Evolutionary conservation across 2,329 filamentous ascomycete species (phyloP).

Genomic region (Purpureocillium lavendulum): DNA sequence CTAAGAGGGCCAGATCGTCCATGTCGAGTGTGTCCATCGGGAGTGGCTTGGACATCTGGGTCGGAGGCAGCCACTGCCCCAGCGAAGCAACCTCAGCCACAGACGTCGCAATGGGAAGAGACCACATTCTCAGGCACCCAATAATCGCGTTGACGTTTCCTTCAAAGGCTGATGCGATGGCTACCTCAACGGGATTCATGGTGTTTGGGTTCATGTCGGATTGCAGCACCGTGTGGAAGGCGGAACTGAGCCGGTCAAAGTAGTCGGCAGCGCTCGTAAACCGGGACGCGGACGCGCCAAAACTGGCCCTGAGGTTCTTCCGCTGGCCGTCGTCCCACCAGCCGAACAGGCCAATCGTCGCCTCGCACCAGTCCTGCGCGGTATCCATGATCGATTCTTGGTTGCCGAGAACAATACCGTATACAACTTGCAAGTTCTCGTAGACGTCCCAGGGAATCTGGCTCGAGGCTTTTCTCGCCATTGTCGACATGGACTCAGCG

Average conservation of each 20-base stretch:
- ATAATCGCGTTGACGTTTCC: slow-evolving; percentile 72
- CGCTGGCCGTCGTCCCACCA: slow-evolving; percentile 79
- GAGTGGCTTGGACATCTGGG: slow-evolving; percentile 31
- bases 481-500: slow-evolving; percentile 49
- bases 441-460: slow-evolving; percentile 87
- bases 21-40: slow-evolving; percentile 63
- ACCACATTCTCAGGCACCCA: slow-evolving; percentile 69
- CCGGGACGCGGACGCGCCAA: slow-evolving; percentile 27
- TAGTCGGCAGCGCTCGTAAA: slow-evolving; percentile 58
- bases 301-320: slow-evolving; percentile 27
- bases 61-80: slow-evolving; percentile 67
- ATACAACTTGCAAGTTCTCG: slow-evolving; percentile 72
- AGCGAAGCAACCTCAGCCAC: slow-evolving; percentile 78
- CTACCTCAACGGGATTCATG: slow-evolving; percentile 69
- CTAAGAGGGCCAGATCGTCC: slow-evolving; percentile 79
- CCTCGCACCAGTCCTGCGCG: slow-evolving; percentile 88
- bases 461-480: slow-evolving; percentile 72
- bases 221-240: slow-evolving; percentile 60
- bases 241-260: slow-evolving; percentile 60
- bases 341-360: slow-evolving; percentile 69
- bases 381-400: slow-evolving; percentile 66
- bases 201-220: slow-evolving; percentile 72
- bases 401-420: slow-evolving; percentile 72
- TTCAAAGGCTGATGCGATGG: slow-evolving; percentile 73
- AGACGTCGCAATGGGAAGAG: slow-evolving; percentile 67